These are phyloP conservation scores for Rhodotorula kratochvilovae DNA, from an alignment of 768 basidiomycete genomes.

Conservation along the genomic window DNA sequence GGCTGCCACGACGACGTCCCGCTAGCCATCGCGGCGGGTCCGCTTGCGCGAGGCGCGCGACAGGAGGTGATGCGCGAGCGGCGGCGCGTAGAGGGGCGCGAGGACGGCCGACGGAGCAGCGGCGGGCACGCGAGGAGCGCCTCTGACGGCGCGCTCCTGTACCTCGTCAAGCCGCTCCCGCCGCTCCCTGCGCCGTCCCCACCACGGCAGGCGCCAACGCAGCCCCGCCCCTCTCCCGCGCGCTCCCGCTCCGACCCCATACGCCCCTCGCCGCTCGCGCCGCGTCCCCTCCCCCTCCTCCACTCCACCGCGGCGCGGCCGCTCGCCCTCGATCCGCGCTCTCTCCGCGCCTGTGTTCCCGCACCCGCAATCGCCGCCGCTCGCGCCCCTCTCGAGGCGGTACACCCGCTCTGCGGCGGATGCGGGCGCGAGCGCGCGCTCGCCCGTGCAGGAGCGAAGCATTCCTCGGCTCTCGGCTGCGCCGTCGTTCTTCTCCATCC, in stretches of 20 bases:
- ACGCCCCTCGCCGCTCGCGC: not conserved
- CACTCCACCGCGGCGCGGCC: not conserved
- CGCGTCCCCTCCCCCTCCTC: not conserved
- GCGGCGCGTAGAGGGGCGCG: not conserved
- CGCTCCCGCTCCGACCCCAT: not conserved
- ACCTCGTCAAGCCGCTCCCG: not conserved
- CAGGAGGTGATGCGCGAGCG: not conserved
- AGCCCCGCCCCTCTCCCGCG: not conserved
- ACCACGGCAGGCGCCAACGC: not conserved
- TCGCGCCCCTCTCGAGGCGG: constrained; percentile 5
- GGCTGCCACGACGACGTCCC: no score
- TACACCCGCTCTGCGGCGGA: constrained; percentile 3
- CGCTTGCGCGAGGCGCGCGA: not conserved
- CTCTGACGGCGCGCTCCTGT: not conserved
- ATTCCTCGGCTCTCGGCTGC: not conserved
- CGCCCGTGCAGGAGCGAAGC: constrained; percentile 4
- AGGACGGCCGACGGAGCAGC: not conserved
- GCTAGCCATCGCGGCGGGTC: no score
- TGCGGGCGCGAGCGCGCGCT: not conserved
- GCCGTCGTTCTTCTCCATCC: not conserved
- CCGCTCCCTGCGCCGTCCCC: not conserved
- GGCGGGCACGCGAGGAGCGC: not conserved
- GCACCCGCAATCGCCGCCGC: not conserved
- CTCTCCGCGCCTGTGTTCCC: not conserved
- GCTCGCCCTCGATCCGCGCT: not conserved